Evolutionary conservation across 352 stramenopile species (phyloP).

Genomic region (Stephanocyclus meneghinianus): DNA sequence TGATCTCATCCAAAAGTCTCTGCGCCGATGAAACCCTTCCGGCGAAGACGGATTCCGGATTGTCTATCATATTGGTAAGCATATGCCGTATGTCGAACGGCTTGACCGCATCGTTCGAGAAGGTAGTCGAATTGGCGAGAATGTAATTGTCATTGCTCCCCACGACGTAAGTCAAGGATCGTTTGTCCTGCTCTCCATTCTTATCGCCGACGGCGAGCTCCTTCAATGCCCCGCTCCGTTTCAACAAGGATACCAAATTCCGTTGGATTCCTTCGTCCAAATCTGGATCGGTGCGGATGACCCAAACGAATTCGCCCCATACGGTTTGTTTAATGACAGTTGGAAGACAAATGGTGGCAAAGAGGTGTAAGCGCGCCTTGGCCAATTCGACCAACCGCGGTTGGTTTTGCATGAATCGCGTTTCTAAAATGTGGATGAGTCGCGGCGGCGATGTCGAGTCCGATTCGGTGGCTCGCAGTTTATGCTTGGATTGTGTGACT

Average conservation of each 20-base stretch:
- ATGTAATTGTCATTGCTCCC: constrained; percentile 56
- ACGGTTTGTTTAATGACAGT: constrained; percentile 57
- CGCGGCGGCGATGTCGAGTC: constrained; percentile 13
- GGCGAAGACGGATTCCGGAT: constrained; percentile 30
- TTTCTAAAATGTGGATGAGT: constrained; percentile 56
- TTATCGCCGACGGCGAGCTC: constrained; percentile 3
- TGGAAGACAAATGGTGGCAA: constrained; percentile 60
- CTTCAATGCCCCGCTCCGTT: constrained; percentile 21
- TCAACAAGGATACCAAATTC: constrained; percentile 37
- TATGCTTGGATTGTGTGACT: constrained; percentile 2
- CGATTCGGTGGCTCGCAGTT: not conserved
- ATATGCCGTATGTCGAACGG: constrained; percentile 48
- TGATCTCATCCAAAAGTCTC: constrained; percentile 24
- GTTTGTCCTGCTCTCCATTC: constrained; percentile 13
- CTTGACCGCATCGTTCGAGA: not conserved
- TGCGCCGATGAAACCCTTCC: constrained; percentile 25
- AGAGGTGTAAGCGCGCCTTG: constrained; percentile 59
- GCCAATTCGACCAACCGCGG: constrained; percentile 58
- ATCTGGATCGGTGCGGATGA: constrained; percentile 71
- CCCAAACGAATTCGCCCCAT: constrained; percentile 68
- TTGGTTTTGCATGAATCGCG: constrained; percentile 78
- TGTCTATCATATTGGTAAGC: constrained; percentile 27
- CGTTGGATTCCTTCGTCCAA: constrained; percentile 46
- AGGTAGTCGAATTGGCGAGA: constrained; percentile 33
- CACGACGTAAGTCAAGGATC: constrained; percentile 49